Percentiles rank a stretch among this genome's conserved stretches.
Conservation (phyloP, 441 rosid genomes). For the Adansonia grandidieri region DNA sequence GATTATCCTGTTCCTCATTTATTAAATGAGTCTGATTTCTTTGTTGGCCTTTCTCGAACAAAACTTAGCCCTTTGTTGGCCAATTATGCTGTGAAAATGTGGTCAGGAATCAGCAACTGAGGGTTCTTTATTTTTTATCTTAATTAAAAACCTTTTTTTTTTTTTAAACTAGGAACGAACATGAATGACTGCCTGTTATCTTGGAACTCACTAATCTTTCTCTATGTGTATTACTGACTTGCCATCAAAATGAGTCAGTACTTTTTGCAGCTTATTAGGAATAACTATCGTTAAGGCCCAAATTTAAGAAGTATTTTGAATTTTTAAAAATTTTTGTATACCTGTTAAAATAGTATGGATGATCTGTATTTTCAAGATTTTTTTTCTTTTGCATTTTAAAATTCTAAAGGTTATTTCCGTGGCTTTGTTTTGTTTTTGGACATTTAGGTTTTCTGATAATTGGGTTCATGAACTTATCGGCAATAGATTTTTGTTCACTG, state of each 20-base stretch:
- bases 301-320: slow-evolving; percentile 20
- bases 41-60: neutral
- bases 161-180: slow-evolving; percentile 7
- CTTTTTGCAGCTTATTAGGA: neutral
- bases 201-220: neutral
- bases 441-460: slow-evolving; percentile 17
- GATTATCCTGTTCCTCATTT: neutral
- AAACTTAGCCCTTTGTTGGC: neutral
- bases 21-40: neutral
- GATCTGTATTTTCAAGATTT: neutral
- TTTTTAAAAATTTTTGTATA: neutral
- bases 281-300: neutral
- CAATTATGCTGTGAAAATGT: slow-evolving; percentile 10
- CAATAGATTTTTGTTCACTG: slow-evolving; percentile 25
- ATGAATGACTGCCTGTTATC: slow-evolving; percentile 7
- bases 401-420: slow-evolving; percentile 10
- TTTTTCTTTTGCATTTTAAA: neutral
- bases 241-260: neutral
- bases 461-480: slow-evolving; percentile 26
- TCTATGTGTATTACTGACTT: slow-evolving; percentile 15
- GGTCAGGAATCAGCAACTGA: slow-evolving; percentile 12
- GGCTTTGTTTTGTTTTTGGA: slow-evolving; percentile 4
- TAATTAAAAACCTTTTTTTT: neutral
- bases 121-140: neutral
- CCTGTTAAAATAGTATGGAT: neutral